Base-by-base conservation (phyloP, 495 filamentous ascomycete species). In the Penicillium roqueforti region DNA sequence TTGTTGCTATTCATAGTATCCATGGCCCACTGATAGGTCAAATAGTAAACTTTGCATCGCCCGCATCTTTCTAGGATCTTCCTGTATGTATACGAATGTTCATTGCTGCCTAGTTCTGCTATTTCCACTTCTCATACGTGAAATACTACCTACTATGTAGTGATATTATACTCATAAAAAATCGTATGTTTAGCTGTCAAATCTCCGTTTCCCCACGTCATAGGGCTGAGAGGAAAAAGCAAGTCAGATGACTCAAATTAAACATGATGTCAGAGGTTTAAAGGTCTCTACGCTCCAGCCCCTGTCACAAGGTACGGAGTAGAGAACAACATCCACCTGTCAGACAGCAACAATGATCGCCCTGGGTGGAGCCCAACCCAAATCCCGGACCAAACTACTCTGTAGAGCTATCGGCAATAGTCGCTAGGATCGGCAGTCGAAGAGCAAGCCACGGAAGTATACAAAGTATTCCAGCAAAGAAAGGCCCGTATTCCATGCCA, bases 211-310 rank as follows among this genome's bases (percentile, higher is more conserved):
- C 46, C 54, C 55, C 53, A 61, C 63, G 63, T 66, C 63, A 66
- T 66, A 66, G 47, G 60, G 63, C 63, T 66, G 60, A 62, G 9
- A 23, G 32, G 16, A 28, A 18, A 40, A 2, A 11, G 20, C 16
- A 1, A 16, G 53, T 48, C 51, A 54, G 36, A 39, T 54, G 51
- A 47, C 32, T 4, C 3, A 36, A 31, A 23, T 45, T n/a, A 39
- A 40, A 42, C 4, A 32, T 32, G 26, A 51, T 42, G 38, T 51
- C 46, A 37, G 45, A 36, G 31, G 31, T 48, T 20, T 34, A 29
- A 48, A 42, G 25, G 25, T 25, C n/a, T 50, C 7, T 22, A 31
- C 20, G 47, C 44, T n/a, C n/a, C n/a, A n/a, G n/a, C n/a, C n/a
- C n/a, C n/a, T n/a, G n/a, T n/a, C n/a, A n/a, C n/a, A n/a, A n/a